A percentile compares a stretch with the other conserved stretches of the same genome.
phyloP scores from a whole-genome alignment of 768 basidiomycete genomes.

The Strobilomyces confusus region DNA sequence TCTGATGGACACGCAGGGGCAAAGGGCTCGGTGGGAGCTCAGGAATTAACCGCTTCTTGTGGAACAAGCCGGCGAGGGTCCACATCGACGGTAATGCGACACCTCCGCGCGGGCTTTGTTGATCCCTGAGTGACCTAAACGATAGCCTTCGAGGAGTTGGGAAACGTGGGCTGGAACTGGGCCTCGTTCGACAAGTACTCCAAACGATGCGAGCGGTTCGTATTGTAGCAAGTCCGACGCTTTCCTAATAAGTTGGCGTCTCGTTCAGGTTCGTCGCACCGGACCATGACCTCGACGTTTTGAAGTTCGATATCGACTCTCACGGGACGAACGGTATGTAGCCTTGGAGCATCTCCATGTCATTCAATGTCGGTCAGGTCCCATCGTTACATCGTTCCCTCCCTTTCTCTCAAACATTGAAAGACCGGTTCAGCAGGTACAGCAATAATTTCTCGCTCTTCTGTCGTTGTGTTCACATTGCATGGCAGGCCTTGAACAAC shows the following conservation, averaged over 20 bases:
- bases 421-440: neutral
- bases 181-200: slow-evolving; percentile 3
- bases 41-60: neutral
- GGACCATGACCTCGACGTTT: neutral
- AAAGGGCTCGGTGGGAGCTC: slow-evolving; percentile 4
- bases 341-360: neutral
- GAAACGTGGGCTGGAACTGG: slow-evolving; percentile 3
- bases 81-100: neutral
- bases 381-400: slow-evolving; percentile 1
- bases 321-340: neutral
- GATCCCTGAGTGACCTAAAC: neutral
- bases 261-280: neutral
- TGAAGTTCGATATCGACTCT: neutral
- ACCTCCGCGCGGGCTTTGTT: neutral
- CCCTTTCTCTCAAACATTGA: neutral
- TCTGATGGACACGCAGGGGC: too few relatives aligned
- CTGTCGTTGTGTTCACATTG: neutral
- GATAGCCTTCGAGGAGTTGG: slow-evolving; percentile 1
- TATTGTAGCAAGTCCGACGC: neutral
- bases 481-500: neutral
- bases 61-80: neutral
- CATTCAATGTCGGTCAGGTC: neutral
- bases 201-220: slow-evolving; percentile 1
- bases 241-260: neutral
- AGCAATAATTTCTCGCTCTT: neutral